phyloP scores from a whole-genome alignment of 768 basidiomycete genomes.

The Tephrocybe sp. region DNA sequence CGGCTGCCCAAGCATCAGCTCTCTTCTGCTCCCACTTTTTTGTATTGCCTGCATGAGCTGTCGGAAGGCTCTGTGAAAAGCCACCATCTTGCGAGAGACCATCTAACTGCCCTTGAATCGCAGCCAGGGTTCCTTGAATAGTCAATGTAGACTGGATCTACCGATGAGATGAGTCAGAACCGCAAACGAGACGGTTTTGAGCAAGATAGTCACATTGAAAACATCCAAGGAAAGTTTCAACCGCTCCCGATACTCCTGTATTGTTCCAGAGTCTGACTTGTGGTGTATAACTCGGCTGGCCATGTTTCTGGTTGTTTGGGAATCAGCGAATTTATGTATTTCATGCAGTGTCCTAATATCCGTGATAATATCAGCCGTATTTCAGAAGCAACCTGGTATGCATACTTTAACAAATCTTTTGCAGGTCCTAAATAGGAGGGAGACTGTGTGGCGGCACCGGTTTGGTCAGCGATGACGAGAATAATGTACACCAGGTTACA shows the following conservation, averaged over 20 bases:
- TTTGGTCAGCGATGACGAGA: not conserved
- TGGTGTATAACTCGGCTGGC: not conserved
- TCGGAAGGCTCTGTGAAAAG: no score
- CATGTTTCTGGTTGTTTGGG: not conserved
- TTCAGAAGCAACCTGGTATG: no score
- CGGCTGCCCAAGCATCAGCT: no score
- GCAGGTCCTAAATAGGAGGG: not conserved
- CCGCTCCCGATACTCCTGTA: constrained; percentile 3
- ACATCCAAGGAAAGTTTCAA: constrained; percentile 2
- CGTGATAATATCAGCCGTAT: no score
- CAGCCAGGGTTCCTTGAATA: not conserved
- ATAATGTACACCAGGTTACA: not conserved
- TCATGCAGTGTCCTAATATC: not conserved
- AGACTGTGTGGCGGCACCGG: not conserved
- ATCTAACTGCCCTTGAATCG: not conserved
- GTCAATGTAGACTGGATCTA: not conserved
- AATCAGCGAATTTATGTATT: not conserved
- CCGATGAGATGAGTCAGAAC: not conserved
- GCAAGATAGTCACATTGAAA: not conserved
- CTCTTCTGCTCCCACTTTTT: no score
- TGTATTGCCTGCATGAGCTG: no score
- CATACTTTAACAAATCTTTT: no score
- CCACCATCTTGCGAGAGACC: not conserved
- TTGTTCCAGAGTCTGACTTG: not conserved
- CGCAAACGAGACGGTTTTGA: not conserved